These are phyloP conservation scores for Triangularia verruculosa DNA, from an alignment of 2,329 filamentous ascomycete genomes.

Conservation along the genomic window DNA sequence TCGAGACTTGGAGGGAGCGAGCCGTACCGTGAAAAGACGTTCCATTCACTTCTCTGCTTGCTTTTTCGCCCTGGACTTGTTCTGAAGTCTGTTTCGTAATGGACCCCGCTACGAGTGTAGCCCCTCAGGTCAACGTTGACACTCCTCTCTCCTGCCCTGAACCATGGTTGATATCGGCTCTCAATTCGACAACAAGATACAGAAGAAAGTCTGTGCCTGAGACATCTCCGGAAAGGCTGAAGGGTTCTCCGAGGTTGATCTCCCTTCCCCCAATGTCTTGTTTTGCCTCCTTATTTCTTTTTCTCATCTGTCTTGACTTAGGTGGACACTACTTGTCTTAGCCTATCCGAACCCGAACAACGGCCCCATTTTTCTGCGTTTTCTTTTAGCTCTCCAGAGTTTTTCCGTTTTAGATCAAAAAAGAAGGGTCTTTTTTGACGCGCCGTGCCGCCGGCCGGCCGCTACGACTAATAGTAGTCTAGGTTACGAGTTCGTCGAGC, in stretches of 20 bases:
- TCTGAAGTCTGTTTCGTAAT: background rate
- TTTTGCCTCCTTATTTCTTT: background rate
- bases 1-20: background rate
- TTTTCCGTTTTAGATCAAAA: background rate
- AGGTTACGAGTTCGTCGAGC: background rate
- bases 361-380: background rate
- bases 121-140: background rate
- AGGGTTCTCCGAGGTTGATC: constrained; percentile 1
- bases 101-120: background rate
- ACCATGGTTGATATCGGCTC: too few species aligned
- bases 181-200: background rate
- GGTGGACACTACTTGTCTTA: background rate
- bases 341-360: background rate
- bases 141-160: background rate
- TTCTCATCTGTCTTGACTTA: background rate
- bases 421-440: background rate
- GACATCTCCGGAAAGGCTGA: background rate
- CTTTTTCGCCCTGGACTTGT: background rate
- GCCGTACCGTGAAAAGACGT: background rate
- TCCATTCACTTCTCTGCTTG: background rate
- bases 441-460: background rate
- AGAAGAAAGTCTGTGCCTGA: background rate
- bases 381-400: background rate
- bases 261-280: constrained; percentile 1
- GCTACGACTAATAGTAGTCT: background rate